Conservation (phyloP, 129 eudicot genomes). For the Sambucus nigra region DNA sequence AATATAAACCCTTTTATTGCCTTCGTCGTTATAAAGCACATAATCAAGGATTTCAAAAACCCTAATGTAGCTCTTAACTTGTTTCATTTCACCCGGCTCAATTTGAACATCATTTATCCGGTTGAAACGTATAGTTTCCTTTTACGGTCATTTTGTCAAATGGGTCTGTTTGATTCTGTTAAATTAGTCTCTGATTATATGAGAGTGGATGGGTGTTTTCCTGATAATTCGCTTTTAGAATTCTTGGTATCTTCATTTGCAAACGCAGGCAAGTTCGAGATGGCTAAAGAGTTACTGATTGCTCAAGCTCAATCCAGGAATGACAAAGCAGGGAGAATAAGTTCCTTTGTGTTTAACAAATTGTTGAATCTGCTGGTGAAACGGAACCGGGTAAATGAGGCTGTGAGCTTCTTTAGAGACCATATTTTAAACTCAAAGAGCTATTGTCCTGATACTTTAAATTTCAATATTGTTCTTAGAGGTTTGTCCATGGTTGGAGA, state of each 20-base stretch:
- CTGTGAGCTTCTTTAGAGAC: slow-evolving; percentile 48
- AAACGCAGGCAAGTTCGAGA: slow-evolving; percentile 40
- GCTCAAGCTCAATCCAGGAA: slow-evolving; percentile 22
- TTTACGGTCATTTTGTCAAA: slow-evolving; percentile 46
- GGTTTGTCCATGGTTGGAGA: slow-evolving; percentile 59
- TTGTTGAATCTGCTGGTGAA: slow-evolving; percentile 53
- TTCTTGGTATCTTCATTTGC: slow-evolving; percentile 35
- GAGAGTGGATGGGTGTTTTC: slow-evolving; percentile 46
- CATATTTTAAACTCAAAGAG: slow-evolving; percentile 38
- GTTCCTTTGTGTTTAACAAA: slow-evolving; percentile 43
- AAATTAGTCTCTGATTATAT: slow-evolving; percentile 37
- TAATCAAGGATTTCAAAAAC: slow-evolving; percentile 24
- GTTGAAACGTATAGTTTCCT: slow-evolving; percentile 46
- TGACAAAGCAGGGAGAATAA: slow-evolving; percentile 22
- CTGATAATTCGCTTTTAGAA: slow-evolving; percentile 32
- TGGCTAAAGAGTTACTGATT: slow-evolving; percentile 45
- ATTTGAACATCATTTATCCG: slow-evolving; percentile 48
- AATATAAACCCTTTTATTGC: slow-evolving; percentile 39
- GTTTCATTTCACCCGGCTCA: slow-evolving; percentile 43
- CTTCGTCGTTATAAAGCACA: slow-evolving; percentile 38
- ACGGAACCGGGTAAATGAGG: slow-evolving; percentile 53
- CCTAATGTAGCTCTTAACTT: slow-evolving; percentile 56
- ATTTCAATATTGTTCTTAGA: slow-evolving; percentile 59
- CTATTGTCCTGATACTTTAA: slow-evolving; percentile 38
- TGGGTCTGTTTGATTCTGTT: slow-evolving; percentile 55